Conservation (phyloP, 2,329 filamentous ascomycete species). For the Cadophora malorum region DNA sequence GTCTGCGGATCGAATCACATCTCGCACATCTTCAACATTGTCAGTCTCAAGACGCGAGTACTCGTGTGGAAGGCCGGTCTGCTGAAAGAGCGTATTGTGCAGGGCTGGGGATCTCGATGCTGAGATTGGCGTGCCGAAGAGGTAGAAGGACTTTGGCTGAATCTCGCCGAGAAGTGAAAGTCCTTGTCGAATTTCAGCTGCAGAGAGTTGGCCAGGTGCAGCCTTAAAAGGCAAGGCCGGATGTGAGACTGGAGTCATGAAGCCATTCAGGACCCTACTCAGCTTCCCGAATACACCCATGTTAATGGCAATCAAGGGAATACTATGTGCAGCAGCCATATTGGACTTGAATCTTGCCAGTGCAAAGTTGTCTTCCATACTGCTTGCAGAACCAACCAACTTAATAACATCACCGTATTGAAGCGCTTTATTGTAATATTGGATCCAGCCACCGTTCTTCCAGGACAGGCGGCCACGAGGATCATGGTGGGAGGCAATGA, state of each 20-base stretch:
- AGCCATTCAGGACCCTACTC: conserved; percentile 87
- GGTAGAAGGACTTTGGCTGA: conserved; percentile 75
- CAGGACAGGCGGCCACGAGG: conserved; percentile 80
- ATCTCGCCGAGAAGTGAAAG: conserved; percentile 82
- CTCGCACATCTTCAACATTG: conserved; percentile 62
- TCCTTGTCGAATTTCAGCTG: conserved; percentile 82
- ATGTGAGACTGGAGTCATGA: conserved; percentile 95
- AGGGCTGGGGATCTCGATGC: conserved; percentile 85
- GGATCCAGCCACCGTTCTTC: conserved; percentile 91
- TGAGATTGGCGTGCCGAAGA: conserved; percentile 86
- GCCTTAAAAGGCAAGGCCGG: conserved; percentile 89
- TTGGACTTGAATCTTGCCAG: conserved; percentile 81
- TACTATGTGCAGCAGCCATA: conserved; percentile 74
- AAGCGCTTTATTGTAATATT: conserved; percentile 86
- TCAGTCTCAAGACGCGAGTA: conserved; percentile 81
- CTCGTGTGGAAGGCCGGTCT: conserved; percentile 81
- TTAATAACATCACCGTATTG: conserved; percentile 95
- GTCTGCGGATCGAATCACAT: conserved; percentile 70
- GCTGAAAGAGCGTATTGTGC: conserved; percentile 83
- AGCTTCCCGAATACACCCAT: conserved; percentile 90
- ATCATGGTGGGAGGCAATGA: conserved; percentile 97
- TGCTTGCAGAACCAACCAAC: conserved; percentile 81
- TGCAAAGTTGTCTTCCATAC: conserved; percentile 84
- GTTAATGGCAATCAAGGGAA: conserved; percentile 93
- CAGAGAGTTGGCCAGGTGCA: conserved; percentile 91